Evolutionary conservation across 176 grass and related monocot species (phyloP).

Genomic region (Avena atlantica): DNA sequence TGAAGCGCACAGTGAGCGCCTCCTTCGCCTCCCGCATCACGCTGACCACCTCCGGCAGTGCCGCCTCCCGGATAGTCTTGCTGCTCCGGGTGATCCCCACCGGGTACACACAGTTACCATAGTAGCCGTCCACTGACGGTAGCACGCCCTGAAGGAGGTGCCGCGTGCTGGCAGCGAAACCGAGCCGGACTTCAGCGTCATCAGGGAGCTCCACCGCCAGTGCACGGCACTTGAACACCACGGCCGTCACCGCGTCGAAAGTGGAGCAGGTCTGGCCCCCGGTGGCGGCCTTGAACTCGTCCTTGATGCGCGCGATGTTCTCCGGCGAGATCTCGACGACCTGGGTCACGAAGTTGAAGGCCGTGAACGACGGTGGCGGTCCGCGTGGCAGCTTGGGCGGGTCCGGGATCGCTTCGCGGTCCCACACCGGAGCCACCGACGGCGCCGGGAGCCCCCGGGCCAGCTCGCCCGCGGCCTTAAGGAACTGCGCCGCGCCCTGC

Average conservation of each 20-base stretch:
- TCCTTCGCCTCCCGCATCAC: constrained; percentile 81
- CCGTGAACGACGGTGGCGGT: constrained; percentile 53
- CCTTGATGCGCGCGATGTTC: constrained; percentile 64
- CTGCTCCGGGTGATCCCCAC: constrained; percentile 56
- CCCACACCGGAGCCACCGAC: constrained; percentile 65
- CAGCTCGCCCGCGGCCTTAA: constrained; percentile 69
- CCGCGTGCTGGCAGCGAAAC: constrained; percentile 79
- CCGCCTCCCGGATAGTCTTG: constrained; percentile 38
- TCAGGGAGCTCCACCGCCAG: constrained; percentile 45
- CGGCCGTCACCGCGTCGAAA: constrained; percentile 77
- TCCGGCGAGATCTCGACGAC: constrained; percentile 64
- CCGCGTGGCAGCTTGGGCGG: constrained; percentile 63
- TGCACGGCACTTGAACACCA: constrained; percentile 74
- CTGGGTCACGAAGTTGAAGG: constrained; percentile 73
- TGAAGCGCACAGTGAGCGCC: constrained; percentile 57
- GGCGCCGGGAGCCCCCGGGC: constrained; percentile 61
- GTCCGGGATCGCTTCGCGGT: constrained; percentile 63
- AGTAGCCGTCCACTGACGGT: constrained; percentile 66
- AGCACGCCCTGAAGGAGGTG: constrained; percentile 71
- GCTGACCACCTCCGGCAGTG: constrained; percentile 59
- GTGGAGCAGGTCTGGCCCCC: constrained; percentile 67
- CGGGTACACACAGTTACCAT: constrained; percentile 82
- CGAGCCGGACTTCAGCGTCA: constrained; percentile 65
- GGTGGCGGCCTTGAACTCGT: constrained; percentile 45
- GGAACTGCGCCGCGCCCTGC: constrained; percentile 73